Conservation (phyloP, 768 basidiomycete genomes). For the Tulasnella sp. region DNA sequence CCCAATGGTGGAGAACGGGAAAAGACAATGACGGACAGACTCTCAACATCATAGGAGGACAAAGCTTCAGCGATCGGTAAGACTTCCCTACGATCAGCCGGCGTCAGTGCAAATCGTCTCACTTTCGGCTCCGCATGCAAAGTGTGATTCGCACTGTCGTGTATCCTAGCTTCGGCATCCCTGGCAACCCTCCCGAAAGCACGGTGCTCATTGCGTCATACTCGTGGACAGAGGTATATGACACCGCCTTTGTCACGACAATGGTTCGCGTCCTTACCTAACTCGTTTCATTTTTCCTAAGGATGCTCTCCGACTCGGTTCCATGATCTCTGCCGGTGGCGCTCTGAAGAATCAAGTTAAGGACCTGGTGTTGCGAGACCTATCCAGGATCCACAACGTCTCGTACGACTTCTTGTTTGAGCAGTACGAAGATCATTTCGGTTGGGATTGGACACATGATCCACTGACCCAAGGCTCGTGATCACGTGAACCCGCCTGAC, state of each 20-base stretch:
- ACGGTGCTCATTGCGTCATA: slow-evolving; percentile 38
- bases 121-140: slow-evolving; percentile 23
- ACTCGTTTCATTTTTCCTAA: slow-evolving; percentile 9
- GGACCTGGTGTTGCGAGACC: slow-evolving; percentile 28
- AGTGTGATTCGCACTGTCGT: slow-evolving; percentile 32
- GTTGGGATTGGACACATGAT: slow-evolving; percentile 35
- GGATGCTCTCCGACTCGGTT: slow-evolving; percentile 35
- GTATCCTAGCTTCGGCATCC: slow-evolving; percentile 39
- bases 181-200: slow-evolving; percentile 5
- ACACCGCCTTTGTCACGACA: neutral
- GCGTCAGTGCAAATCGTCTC: neutral
- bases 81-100: neutral
- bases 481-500: too few relatives aligned
- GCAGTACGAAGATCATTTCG: slow-evolving; percentile 24
- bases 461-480: slow-evolving; percentile 33
- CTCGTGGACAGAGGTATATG: slow-evolving; percentile 29
- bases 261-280: neutral
- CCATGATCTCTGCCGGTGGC: slow-evolving; percentile 28
- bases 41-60: slow-evolving; percentile 36
- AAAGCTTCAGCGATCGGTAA: slow-evolving; percentile 36
- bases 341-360: slow-evolving; percentile 25
- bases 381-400: slow-evolving; percentile 30
- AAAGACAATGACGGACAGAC: slow-evolving; percentile 24
- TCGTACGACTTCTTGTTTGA: slow-evolving; percentile 14
- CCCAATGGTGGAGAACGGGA: slow-evolving; percentile 32